These are phyloP conservation scores for Spergularia bocconei DNA, from an alignment of 148 eudicot genomes.

Conservation along the genomic window DNA sequence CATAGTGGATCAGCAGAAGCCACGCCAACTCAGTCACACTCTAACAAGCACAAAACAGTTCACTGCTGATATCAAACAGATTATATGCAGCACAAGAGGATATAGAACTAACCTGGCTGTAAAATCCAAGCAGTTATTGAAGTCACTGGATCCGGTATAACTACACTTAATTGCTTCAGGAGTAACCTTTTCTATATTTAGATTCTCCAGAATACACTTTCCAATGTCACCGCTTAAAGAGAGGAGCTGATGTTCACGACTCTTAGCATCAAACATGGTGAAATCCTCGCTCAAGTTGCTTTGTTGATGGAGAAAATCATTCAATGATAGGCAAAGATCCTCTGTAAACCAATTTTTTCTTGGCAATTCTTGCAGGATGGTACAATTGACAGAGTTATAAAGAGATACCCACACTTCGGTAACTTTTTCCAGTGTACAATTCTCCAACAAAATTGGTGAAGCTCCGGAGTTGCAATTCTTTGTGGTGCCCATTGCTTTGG, in stretches of 20 bases:
- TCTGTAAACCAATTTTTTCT: slow-evolving; percentile 43
- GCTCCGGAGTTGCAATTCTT: slow-evolving; percentile 18
- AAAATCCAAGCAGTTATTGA: slow-evolving; percentile 39
- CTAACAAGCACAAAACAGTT: neutral
- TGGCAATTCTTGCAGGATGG: slow-evolving; percentile 24
- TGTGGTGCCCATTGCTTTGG: slow-evolving; percentile 14
- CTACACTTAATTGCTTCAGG: slow-evolving; percentile 34
- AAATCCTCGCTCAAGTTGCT: slow-evolving; percentile 20
- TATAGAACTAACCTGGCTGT: slow-evolving; percentile 48
- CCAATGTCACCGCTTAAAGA: slow-evolving; percentile 43
- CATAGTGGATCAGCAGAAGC: neutral
- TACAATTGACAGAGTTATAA: slow-evolving; percentile 43
- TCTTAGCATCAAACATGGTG: slow-evolving; percentile 22
- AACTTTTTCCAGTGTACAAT: slow-evolving; percentile 39
- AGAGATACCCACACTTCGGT: slow-evolving; percentile 57
- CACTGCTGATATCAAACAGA: neutral
- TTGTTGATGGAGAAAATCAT: slow-evolving; percentile 41
- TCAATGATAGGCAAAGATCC: slow-evolving; percentile 44
- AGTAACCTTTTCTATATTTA: slow-evolving; percentile 27
- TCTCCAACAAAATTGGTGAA: slow-evolving; percentile 20
- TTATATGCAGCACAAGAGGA: neutral
- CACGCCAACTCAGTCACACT: neutral
- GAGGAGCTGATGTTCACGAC: slow-evolving; percentile 22
- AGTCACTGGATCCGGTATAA: slow-evolving; percentile 33
- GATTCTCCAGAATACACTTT: slow-evolving; percentile 50